A percentile compares a stretch with the other conserved stretches of the same genome.
Conservation (phyloP, 2,329 filamentous ascomycete genomes). For the Ambrosiella xylebori region DNA sequence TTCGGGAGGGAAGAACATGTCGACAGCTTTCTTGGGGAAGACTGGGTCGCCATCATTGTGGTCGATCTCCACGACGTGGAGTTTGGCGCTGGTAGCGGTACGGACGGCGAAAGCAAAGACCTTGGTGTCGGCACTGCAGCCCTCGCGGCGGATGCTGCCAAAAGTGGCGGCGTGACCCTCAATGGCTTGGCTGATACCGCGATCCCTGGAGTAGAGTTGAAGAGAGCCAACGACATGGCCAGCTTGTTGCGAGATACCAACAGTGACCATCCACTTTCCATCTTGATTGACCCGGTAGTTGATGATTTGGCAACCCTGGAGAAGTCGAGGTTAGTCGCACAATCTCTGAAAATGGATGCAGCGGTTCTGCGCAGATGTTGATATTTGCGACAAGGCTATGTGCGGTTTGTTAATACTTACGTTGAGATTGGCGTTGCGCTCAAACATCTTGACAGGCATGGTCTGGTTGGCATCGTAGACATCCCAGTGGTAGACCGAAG, state of each 20-base stretch:
- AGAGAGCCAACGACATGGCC: slow-evolving; percentile 89
- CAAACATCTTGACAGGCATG: slow-evolving; percentile 77
- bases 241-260: slow-evolving; percentile 86
- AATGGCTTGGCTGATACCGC: slow-evolving; percentile 93
- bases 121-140: slow-evolving; percentile 78
- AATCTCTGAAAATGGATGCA: not conserved
- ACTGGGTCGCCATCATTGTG: slow-evolving; percentile 74
- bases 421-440: slow-evolving; percentile 76
- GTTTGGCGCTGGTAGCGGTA: slow-evolving; percentile 63
- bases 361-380: not conserved
- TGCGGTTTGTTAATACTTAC: slow-evolving; percentile 32
- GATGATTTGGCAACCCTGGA: slow-evolving; percentile 94
- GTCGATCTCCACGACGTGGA: slow-evolving; percentile 96
- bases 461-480: slow-evolving; percentile 72
- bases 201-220: slow-evolving; percentile 92
- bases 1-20: slow-evolving; percentile 93
- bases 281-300: slow-evolving; percentile 95
- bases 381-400: no score
- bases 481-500: slow-evolving; percentile 92
- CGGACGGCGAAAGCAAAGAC: slow-evolving; percentile 94
- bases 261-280: slow-evolving; percentile 95
- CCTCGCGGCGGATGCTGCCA: slow-evolving; percentile 73
- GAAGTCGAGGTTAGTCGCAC: not conserved
- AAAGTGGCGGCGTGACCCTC: slow-evolving; percentile 95
- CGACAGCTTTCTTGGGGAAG: slow-evolving; percentile 90